Evolutionary conservation across 495 filamentous ascomycete genomes (phyloP).

Genomic region (Penicillium fimorum): DNA sequence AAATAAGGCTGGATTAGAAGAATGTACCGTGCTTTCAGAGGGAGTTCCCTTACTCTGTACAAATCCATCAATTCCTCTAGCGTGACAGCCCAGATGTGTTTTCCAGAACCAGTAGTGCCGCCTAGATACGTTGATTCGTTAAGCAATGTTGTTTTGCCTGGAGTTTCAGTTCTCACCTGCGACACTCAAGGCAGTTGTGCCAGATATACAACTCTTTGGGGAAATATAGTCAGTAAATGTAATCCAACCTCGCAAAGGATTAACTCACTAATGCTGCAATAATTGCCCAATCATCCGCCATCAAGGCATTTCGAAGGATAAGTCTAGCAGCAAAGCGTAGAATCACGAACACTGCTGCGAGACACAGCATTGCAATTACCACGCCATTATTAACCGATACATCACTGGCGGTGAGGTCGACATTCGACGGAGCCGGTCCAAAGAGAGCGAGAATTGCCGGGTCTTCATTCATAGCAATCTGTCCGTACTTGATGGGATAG

Average conservation of each 20-base stretch:
- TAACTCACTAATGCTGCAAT: slow-evolving; percentile 29
- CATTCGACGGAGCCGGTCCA: slow-evolving; percentile 24
- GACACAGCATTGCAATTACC: slow-evolving; percentile 28
- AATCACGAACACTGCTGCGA: slow-evolving; percentile 32
- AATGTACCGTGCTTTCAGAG: background rate
- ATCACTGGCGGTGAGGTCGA: slow-evolving; percentile 23
- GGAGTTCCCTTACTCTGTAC: slow-evolving; percentile 13
- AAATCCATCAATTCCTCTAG: slow-evolving; percentile 18
- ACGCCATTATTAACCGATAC: slow-evolving; percentile 17
- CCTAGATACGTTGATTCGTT: slow-evolving; percentile 11
- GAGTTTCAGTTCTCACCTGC: slow-evolving; percentile 12
- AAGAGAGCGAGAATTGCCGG: slow-evolving; percentile 22
- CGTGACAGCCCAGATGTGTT: slow-evolving; percentile 31
- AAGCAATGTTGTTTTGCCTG: background rate
- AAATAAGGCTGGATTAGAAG: background rate
- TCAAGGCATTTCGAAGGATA: slow-evolving; percentile 24
- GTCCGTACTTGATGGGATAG: too few relatives aligned
- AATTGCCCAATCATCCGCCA: slow-evolving; percentile 38
- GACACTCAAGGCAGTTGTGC: slow-evolving; percentile 28
- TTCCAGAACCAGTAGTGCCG: slow-evolving; percentile 25
- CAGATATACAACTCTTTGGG: slow-evolving; percentile 11
- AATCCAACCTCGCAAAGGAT: background rate
- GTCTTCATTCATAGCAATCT: slow-evolving; percentile 17
- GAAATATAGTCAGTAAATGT: background rate
- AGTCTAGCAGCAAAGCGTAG: slow-evolving; percentile 33